Evolutionary conservation across 345 rosid genomes (phyloP).

Genomic region (Populus nigra): DNA sequence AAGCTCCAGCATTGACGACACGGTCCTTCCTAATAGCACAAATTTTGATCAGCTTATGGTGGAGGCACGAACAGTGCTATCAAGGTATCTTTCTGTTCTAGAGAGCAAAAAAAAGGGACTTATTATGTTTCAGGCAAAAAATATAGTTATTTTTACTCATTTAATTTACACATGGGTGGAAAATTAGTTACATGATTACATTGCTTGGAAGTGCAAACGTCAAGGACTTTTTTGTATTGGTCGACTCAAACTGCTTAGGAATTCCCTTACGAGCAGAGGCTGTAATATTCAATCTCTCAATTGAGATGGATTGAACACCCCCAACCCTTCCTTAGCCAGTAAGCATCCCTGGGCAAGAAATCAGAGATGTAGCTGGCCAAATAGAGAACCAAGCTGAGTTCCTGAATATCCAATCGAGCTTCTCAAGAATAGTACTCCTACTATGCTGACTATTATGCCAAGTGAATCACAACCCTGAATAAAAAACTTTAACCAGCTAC

Average conservation of each 20-base stretch:
- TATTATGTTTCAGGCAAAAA: not conserved
- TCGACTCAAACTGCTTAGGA: not conserved
- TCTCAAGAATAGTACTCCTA: too few relatives aligned
- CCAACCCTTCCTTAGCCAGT: too few relatives aligned
- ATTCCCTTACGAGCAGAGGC: not conserved
- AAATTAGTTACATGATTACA: not conserved
- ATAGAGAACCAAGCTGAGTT: too few relatives aligned
- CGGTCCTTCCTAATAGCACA: conserved; percentile 34
- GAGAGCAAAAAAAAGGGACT: not conserved
- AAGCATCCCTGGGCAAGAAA: too few relatives aligned
- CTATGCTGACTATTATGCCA: too few relatives aligned
- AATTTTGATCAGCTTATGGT: conserved; percentile 73
- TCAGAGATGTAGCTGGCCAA: too few relatives aligned
- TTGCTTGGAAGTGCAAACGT: not conserved
- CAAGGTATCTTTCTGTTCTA: conserved; percentile 47
- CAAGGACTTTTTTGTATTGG: not conserved
- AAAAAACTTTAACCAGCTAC: too few relatives aligned
- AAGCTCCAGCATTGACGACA: conserved; percentile 32
- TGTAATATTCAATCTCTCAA: too few relatives aligned
- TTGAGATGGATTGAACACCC: too few relatives aligned
- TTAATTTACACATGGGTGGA: not conserved
- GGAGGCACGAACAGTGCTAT: conserved; percentile 72
- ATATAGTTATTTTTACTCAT: not conserved
- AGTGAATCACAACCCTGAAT: too few relatives aligned
- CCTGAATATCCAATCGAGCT: too few relatives aligned